These are phyloP conservation scores for Metschnikowia baotianmanensis DNA, from an alignment of 805 yeast species.

Conservation along the genomic window DNA sequence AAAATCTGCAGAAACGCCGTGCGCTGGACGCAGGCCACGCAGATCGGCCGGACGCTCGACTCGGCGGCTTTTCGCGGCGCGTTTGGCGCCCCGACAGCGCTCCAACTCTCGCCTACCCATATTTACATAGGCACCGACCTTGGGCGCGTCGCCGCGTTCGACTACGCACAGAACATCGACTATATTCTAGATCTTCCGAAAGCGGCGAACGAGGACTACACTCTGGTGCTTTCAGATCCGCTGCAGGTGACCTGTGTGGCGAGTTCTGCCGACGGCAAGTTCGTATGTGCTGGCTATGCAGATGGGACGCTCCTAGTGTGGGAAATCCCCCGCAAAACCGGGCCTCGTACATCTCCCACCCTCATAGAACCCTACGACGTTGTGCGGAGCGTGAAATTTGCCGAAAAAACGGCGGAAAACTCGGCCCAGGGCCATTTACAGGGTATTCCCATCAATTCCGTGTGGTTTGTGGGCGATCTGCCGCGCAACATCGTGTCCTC, in stretches of 20 bases:
- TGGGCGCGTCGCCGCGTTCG: constrained; percentile 66
- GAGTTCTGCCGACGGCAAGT: constrained; percentile 59
- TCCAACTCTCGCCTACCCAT: constrained; percentile 31
- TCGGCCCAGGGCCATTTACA: constrained; percentile 30
- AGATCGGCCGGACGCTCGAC: constrained; percentile 21
- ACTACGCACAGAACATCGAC: constrained; percentile 59
- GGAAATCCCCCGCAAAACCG: constrained; percentile 40
- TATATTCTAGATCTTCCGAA: constrained; percentile 29
- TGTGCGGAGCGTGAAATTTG: constrained; percentile 14
- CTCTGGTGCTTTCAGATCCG: neutral
- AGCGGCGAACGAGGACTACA: neutral
- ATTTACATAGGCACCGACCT: constrained; percentile 68
- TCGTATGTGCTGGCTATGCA: constrained; percentile 64
- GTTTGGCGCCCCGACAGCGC: constrained; percentile 23
- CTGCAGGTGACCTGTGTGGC: constrained; percentile 5
- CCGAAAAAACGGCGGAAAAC: constrained; percentile 25
- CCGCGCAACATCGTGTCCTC: constrained; percentile 29
- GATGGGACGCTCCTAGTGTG: constrained; percentile 68
- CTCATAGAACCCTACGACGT: constrained; percentile 7
- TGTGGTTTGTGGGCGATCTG: constrained; percentile 30
- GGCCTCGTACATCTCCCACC: neutral
- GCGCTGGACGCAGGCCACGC: constrained; percentile 27
- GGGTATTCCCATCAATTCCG: constrained; percentile 22
- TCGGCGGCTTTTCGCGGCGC: constrained; percentile 22
- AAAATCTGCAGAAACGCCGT: constrained; percentile 12